Percentiles rank a stretch among this genome's conserved stretches.
These are phyloP conservation scores for Eurotiales sp. DNA, from an alignment of 2,329 filamentous ascomycete species.

Conservation along the genomic window DNA sequence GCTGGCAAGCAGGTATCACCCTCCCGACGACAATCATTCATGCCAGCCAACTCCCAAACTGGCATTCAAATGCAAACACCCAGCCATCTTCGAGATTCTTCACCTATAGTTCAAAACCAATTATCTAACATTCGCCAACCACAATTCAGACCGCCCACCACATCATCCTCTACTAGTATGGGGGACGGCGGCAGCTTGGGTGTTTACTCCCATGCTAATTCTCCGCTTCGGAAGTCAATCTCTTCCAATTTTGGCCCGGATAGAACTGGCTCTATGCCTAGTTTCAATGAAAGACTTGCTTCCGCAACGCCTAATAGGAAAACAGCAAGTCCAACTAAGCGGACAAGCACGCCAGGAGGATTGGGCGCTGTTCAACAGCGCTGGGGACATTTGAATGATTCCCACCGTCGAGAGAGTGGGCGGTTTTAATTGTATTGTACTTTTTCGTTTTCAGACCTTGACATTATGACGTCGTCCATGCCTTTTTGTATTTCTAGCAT, in stretches of 20 bases:
- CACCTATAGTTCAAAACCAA: constrained; percentile 40
- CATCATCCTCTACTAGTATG: constrained; percentile 20
- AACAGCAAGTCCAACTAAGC: constrained; percentile 25
- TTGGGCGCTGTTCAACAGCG: constrained; percentile 1
- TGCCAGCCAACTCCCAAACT: constrained; percentile 20
- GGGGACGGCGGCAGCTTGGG: constrained; percentile 75
- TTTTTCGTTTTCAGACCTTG: no score
- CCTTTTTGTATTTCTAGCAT: no score
- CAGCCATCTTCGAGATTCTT: constrained; percentile 45
- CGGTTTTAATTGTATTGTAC: background rate
- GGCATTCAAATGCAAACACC: constrained; percentile 37
- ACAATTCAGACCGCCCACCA: constrained; percentile 46
- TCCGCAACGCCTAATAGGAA: constrained; percentile 35
- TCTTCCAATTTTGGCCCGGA: constrained; percentile 51
- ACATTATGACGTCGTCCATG: no score
- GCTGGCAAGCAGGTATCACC: constrained; percentile 28
- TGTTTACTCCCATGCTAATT: constrained; percentile 73
- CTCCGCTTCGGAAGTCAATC: constrained; percentile 75
- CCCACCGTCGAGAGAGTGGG: constrained; percentile 10
- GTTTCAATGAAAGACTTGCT: constrained; percentile 31
- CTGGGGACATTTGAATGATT: constrained; percentile 7
- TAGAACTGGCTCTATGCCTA: constrained; percentile 34
- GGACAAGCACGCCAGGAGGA: constrained; percentile 12
- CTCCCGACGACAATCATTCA: constrained; percentile 17
- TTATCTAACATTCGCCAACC: constrained; percentile 50